These are phyloP conservation scores for Arabis hirsuta DNA, from an alignment of 345 rosid genomes.

Conservation along the genomic window DNA sequence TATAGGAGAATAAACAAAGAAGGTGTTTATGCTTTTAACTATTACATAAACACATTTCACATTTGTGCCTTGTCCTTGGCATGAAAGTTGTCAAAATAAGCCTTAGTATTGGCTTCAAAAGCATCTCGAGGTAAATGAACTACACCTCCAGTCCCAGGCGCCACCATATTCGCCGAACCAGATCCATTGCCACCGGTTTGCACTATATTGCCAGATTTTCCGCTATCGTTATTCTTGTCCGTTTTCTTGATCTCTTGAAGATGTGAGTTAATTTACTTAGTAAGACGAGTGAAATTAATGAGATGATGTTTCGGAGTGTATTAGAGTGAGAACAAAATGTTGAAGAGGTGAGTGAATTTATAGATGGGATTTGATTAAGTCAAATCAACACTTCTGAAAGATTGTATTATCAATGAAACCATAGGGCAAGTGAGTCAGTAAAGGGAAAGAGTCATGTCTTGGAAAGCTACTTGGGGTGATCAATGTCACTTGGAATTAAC, in stretches of 20 bases:
- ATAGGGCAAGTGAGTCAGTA: not conserved
- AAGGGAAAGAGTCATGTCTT: conserved; percentile 12
- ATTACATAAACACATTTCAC: not conserved
- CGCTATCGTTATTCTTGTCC: not conserved
- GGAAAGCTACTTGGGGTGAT: conserved; percentile 25
- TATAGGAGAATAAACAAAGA: conserved; percentile 5
- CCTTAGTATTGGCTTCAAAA: not conserved
- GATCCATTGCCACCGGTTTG: conserved; percentile 1
- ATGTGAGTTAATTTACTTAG: not conserved
- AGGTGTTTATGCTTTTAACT: not conserved
- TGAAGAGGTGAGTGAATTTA: not conserved
- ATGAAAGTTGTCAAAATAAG: conserved; percentile 6
- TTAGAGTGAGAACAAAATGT: not conserved
- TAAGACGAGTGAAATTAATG: not conserved
- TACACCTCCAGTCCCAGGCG: conserved; percentile 13
- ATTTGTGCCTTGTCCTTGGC: conserved; percentile 19
- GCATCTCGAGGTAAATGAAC: conserved; percentile 7
- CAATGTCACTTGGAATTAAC: conserved; percentile 11
- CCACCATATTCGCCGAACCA: conserved; percentile 7
- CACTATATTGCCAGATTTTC: not conserved
- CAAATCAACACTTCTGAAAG: conserved; percentile 18
- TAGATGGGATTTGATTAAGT: conserved; percentile 12
- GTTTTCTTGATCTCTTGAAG: not conserved
- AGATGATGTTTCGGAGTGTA: not conserved
- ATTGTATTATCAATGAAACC: not conserved